phyloP scores from a whole-genome alignment of 768 basidiomycete species.

The Kwoniella sp. region DNA sequence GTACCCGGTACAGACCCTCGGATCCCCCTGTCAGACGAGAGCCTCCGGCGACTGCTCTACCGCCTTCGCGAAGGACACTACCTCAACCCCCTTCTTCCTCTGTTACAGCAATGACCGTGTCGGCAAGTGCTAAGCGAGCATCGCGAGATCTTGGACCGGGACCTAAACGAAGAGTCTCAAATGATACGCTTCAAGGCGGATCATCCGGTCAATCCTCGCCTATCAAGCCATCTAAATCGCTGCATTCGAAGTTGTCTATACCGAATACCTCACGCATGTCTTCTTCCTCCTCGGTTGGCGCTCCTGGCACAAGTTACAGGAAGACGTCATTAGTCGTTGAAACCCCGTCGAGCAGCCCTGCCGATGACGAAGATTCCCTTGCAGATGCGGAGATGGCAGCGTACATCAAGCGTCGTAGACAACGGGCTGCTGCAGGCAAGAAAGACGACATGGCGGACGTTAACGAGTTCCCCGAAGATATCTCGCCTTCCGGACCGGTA shows the following conservation, averaged over 20 bases:
- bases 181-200: conserved; percentile 26
- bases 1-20: conserved; percentile 17
- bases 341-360: conserved; percentile 35
- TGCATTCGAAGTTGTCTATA: conserved; percentile 47
- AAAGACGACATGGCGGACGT: conserved; percentile 86
- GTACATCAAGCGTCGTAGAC: conserved; percentile 85
- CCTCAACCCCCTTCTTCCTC: conserved; percentile 40
- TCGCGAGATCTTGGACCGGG: conserved; percentile 37
- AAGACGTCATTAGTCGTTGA: conserved; percentile 29
- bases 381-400: conserved; percentile 98
- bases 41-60: conserved; percentile 18
- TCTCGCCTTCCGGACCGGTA: conserved; percentile 66
- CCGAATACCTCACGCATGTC: conserved; percentile 34
- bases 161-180: conserved; percentile 12
- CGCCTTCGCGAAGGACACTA: conserved; percentile 39
- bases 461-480: conserved; percentile 89
- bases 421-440: conserved; percentile 76
- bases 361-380: conserved; percentile 57
- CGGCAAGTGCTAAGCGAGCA: conserved; percentile 41
- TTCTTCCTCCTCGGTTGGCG: conserved; percentile 45
- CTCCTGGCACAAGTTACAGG: conserved; percentile 32
- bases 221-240: conserved; percentile 45
- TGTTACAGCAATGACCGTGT: conserved; percentile 38
- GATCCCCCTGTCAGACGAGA: conserved; percentile 28
- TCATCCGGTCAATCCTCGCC: conserved; percentile 21